phyloP scores from a whole-genome alignment of 2,329 filamentous ascomycete species.

The Beauveria pseudobassiana region DNA sequence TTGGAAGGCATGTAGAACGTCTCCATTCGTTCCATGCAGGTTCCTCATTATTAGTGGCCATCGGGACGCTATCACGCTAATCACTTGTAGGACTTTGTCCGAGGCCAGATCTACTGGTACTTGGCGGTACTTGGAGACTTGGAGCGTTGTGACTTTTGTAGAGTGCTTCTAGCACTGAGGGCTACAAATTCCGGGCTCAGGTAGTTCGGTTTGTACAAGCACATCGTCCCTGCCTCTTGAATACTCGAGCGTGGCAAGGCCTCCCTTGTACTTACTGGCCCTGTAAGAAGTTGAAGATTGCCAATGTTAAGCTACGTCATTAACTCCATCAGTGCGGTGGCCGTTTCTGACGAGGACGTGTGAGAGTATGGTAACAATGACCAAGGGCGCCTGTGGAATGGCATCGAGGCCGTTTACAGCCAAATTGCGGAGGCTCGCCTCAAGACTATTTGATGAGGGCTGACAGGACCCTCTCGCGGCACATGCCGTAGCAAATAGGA shows the following conservation, averaged over 20 bases:
- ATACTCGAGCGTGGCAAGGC: too few relatives aligned
- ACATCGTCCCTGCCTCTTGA: too few relatives aligned
- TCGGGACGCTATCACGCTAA: neutral
- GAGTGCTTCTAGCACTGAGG: too few relatives aligned
- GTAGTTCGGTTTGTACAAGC: too few relatives aligned
- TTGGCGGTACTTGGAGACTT: too few relatives aligned
- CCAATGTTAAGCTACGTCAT: neutral
- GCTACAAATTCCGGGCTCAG: too few relatives aligned
- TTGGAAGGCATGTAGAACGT: conserved; percentile 9
- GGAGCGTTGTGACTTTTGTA: too few relatives aligned
- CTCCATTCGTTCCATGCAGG: conserved; percentile 14
- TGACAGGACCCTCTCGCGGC: neutral
- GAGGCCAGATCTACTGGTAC: too few relatives aligned
- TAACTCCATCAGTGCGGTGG: neutral
- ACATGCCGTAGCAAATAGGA: neutral
- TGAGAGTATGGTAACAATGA: neutral
- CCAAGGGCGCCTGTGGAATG: neutral
- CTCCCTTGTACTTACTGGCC: neutral
- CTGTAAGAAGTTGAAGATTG: neutral
- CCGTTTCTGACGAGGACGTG: neutral
- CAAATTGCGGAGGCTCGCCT: neutral
- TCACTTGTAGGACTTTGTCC: neutral
- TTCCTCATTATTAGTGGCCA: neutral
- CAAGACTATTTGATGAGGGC: neutral
- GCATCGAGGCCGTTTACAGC: neutral